These are phyloP conservation scores for Trichaptum fuscoviolaceum DNA, from an alignment of 768 basidiomycete genomes.

Conservation along the genomic window DNA sequence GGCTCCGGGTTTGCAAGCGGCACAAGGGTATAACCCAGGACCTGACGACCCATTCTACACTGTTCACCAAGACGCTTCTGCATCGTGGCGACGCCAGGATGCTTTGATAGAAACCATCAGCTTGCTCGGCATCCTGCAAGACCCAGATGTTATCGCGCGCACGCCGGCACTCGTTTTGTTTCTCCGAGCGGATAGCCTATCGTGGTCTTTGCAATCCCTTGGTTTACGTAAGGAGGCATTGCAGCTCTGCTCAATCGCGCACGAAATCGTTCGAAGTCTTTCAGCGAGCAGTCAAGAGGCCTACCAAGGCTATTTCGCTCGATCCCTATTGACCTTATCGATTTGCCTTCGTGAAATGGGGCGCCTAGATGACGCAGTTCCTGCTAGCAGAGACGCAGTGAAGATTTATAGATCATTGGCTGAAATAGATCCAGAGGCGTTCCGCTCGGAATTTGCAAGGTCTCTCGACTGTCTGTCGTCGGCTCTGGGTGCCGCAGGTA, in stretches of 20 bases:
- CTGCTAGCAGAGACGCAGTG: constrained; percentile 8
- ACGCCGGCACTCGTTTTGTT: not conserved
- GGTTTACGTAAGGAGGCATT: not conserved
- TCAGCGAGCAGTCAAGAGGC: not conserved
- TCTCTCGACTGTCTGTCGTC: constrained; percentile 6
- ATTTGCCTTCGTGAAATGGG: constrained; percentile 7
- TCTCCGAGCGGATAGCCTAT: not conserved
- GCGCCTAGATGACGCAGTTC: constrained; percentile 3
- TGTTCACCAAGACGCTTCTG: not conserved
- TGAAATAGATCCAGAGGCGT: not conserved
- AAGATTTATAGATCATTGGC: constrained; percentile 1
- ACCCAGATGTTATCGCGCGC: not conserved
- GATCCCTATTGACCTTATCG: not conserved
- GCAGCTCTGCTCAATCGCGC: not conserved
- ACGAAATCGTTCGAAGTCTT: not conserved
- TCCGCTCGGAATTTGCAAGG: constrained; percentile 2
- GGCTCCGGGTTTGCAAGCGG: not conserved
- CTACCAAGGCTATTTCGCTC: not conserved
- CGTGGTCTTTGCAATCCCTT: not conserved
- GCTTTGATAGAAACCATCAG: not conserved
- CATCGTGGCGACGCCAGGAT: not conserved
- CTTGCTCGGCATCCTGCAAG: not conserved
- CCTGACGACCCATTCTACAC: not conserved
- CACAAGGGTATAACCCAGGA: not conserved
- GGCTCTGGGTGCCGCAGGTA: constrained; percentile 5